Conservation (phyloP, 805 yeast genomes). For the Cyberlindnera sargentensis region DNA sequence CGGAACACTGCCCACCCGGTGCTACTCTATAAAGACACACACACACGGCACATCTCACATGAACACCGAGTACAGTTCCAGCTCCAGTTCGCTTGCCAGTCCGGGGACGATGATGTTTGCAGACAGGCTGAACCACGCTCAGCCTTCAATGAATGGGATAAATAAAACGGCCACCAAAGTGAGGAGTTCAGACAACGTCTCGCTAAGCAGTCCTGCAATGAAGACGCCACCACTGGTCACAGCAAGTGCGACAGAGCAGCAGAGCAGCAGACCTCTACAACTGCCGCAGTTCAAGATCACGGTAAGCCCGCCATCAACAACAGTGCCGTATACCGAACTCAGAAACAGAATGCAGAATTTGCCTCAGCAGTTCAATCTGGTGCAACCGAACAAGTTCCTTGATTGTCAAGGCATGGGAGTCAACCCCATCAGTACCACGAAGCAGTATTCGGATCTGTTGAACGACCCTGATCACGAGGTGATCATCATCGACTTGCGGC, state of each 20-base stretch:
- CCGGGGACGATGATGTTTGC: not conserved
- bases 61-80: not conserved
- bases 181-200: too few relatives aligned
- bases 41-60: not conserved
- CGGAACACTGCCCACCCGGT: too few relatives aligned
- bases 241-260: too few relatives aligned
- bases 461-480: conserved; percentile 5
- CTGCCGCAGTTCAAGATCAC: conserved; percentile 10
- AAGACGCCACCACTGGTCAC: too few relatives aligned
- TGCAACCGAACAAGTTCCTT: conserved; percentile 9
- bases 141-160: too few relatives aligned
- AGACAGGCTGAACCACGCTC: not conserved
- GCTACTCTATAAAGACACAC: too few relatives aligned
- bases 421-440: conserved; percentile 5
- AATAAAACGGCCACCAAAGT: too few relatives aligned
- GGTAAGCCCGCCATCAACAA: conserved; percentile 8
- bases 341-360: conserved; percentile 4
- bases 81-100: not conserved
- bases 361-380: conserved; percentile 9
- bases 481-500: conserved; percentile 53
- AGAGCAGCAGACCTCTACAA: too few relatives aligned
- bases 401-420: conserved; percentile 8
- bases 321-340: conserved; percentile 3
- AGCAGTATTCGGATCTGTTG: conserved; percentile 4
- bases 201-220: too few relatives aligned